Evolutionary conservation across 768 basidiomycete genomes (phyloP).

Genomic region (Coprinellus micaceus): DNA sequence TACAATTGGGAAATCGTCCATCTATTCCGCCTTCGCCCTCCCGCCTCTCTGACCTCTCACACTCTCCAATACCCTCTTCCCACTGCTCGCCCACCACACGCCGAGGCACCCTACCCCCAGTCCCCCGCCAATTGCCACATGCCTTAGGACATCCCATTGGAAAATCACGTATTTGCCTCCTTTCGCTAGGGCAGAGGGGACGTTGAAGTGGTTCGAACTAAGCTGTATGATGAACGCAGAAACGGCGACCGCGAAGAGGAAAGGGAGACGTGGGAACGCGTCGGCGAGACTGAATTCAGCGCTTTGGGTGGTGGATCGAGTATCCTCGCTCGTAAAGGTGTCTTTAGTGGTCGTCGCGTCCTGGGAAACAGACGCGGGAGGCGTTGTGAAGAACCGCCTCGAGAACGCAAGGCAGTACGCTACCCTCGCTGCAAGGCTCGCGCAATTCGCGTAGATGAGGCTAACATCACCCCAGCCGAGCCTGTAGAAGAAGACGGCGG

Average conservation of each 20-base stretch:
- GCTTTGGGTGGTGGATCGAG: background rate
- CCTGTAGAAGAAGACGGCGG: slow-evolving; percentile 45
- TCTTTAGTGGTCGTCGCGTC: too few species aligned
- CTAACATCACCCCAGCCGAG: slow-evolving; percentile 58
- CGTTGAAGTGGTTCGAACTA: slow-evolving; percentile 22
- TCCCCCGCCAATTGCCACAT: slow-evolving; percentile 31
- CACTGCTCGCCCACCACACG: slow-evolving; percentile 28
- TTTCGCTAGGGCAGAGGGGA: slow-evolving; percentile 12
- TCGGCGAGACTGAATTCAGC: slow-evolving; percentile 17
- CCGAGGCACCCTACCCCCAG: slow-evolving; percentile 24
- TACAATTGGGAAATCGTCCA: too few species aligned
- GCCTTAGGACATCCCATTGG: slow-evolving; percentile 23
- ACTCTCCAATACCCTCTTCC: background rate
- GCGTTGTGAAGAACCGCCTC: slow-evolving; percentile 40
- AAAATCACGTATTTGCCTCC: slow-evolving; percentile 25
- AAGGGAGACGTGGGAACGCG: slow-evolving; percentile 22
- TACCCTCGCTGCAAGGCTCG: slow-evolving; percentile 62
- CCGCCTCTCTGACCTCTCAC: too few species aligned
- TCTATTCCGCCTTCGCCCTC: too few species aligned
- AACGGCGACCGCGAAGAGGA: slow-evolving; percentile 17
- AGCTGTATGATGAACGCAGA: slow-evolving; percentile 26
- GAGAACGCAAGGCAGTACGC: slow-evolving; percentile 54
- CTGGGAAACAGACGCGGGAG: slow-evolving; percentile 9
- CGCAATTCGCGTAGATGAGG: slow-evolving; percentile 73
- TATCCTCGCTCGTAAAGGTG: background rate